Evolutionary conservation across 2,329 filamentous ascomycete species (phyloP), one percentile per base, ranked within the genome.

Genomic region (Stagonosporopsis chrysanthemi): DNA sequence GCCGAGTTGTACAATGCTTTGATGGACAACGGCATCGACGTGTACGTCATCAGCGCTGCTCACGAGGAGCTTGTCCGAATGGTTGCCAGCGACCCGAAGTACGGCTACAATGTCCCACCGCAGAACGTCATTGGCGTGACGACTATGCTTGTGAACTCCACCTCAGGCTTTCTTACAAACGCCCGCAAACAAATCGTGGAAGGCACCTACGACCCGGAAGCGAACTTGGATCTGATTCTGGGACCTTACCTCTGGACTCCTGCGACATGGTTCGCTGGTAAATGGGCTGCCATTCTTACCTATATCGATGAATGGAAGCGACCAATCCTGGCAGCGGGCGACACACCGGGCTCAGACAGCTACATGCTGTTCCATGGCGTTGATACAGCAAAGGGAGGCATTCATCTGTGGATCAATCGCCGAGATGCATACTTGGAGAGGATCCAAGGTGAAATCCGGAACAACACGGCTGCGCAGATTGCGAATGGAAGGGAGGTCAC

Each of bases 301-400:
- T 73, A 73, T 39, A 70, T 73, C 23, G 67, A 70, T 43, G 49
- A 66, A 19, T 73, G 70, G 70, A 71, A 71, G 47, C 62, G 68
- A n/a, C 70, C 70, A 2, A 49, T 72, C 3, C 41, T 73, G 14
- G 70, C 62, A 7, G 69, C 60, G 14, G 70, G 70, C 19, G 69
- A 73, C 33, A 73, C 69, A 23, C 70, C 70, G 12, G 69, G 70
- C 26, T 69, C 67, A 22, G 70, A 71, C 56, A 67, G 68, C 19
- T 73, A 70, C 48, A 73, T 73, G 70, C 61, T 68, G 2, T 71
- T 73, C 48, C 68, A 73, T 36, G 69, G 68, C 6, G 69, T 73
- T 0, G 70, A 73, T 31, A 63, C 61, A 3, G 56, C 54, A 2
- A 71, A 71, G 56, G 70, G 69, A 8, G 70, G 70, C 6, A 59